These are phyloP conservation scores for Solanum aculeatissimum DNA, from an alignment of 305 asterid genomes.

Conservation along the genomic window DNA sequence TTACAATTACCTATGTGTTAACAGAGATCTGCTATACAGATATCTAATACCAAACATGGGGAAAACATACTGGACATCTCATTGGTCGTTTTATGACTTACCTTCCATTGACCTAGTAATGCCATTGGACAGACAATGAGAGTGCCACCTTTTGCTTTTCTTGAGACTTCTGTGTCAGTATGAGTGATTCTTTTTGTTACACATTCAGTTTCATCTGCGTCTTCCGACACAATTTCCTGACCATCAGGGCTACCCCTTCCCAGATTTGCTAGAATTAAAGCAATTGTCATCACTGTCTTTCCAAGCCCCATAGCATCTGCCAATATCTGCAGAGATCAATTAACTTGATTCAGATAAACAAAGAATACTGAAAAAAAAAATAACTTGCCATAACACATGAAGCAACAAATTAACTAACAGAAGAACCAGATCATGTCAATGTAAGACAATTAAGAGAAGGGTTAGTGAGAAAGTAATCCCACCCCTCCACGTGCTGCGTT, in stretches of 20 bases:
- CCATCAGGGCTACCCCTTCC: constrained; percentile 43
- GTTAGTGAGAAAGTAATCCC: background rate
- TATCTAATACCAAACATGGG: background rate
- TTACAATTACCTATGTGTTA: background rate
- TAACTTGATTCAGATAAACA: background rate
- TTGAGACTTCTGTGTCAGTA: constrained; percentile 5
- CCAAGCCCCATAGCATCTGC: constrained; percentile 97
- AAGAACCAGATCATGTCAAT: background rate
- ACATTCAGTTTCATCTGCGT: constrained; percentile 8
- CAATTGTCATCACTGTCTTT: constrained; percentile 88
- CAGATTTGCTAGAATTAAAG: constrained; percentile 45
- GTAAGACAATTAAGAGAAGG: background rate
- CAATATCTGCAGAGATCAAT: constrained; percentile 40
- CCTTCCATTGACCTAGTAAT: constrained; percentile 90
- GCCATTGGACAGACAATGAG: constrained; percentile 89
- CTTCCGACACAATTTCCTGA: constrained; percentile 11
- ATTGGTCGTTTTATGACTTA: background rate
- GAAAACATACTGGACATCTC: background rate
- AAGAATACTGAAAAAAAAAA: background rate
- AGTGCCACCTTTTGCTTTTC: constrained; percentile 64
- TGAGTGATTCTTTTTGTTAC: constrained; percentile 8
- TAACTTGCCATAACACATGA: background rate
- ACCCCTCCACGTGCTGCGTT: constrained; percentile 77
- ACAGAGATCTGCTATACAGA: background rate
- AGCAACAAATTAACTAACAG: background rate